Evolutionary conservation across 352 stramenopile species (phyloP).

Genomic region (Thraustochytrium sp.): DNA sequence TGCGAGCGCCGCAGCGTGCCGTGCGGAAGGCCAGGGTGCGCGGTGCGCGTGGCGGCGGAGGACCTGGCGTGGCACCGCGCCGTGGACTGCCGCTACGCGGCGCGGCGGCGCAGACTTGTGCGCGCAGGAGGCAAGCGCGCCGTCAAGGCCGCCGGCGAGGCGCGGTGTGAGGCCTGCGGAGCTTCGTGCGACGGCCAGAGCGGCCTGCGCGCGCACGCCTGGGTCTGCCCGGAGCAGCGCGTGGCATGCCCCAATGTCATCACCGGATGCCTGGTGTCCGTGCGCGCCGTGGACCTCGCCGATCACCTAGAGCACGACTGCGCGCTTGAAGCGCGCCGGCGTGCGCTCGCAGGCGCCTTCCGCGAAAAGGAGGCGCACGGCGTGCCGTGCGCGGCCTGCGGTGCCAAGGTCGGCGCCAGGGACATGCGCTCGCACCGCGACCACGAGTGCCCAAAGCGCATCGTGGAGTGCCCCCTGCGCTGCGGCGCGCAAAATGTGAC

Average conservation of each 20-base stretch:
- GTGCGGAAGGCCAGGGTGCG: background rate
- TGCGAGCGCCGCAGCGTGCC: background rate
- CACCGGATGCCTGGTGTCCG: background rate
- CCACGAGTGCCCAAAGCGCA: background rate
- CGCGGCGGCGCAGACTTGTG: background rate
- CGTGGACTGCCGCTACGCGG: background rate
- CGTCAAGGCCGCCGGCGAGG: background rate
- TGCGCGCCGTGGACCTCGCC: background rate
- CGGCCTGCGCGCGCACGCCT: background rate
- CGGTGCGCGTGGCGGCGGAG: background rate
- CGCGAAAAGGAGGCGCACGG: background rate
- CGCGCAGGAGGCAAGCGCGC: background rate
- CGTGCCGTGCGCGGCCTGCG: background rate
- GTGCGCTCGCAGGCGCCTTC: background rate
- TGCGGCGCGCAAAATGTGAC: background rate
- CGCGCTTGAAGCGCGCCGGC: background rate
- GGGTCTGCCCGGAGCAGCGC: background rate
- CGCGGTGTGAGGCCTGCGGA: background rate
- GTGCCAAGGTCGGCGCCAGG: background rate
- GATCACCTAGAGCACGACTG: background rate
- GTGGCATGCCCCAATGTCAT: constrained; percentile 11
- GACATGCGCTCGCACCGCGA: background rate
- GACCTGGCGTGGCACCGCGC: background rate
- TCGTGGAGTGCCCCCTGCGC: background rate
- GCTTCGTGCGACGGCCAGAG: background rate